phyloP scores from a whole-genome alignment of 2,329 filamentous ascomycete genomes.

The Pseudogymnoascus sp. region DNA sequence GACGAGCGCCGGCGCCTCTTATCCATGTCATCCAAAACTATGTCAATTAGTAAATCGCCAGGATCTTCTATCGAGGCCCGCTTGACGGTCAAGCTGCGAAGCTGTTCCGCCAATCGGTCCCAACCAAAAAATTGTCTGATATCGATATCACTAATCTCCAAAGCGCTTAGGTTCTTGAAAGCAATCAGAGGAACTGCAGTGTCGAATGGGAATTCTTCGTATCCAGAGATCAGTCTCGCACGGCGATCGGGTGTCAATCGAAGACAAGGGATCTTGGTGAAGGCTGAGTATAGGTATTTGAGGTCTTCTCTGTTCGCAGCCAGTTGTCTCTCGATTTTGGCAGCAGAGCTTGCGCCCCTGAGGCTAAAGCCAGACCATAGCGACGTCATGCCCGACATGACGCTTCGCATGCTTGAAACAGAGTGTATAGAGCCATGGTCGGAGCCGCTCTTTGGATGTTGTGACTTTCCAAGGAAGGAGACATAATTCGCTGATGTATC shows the following conservation, averaged over 20 bases:
- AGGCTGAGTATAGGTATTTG: conserved; percentile 95
- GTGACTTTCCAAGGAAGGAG: conserved; percentile 80
- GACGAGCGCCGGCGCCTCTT: conserved; percentile 80
- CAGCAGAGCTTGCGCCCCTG: conserved; percentile 66
- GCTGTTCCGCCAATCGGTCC: conserved; percentile 86
- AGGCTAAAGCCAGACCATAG: conserved; percentile 86
- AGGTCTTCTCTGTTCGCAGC: conserved; percentile 75
- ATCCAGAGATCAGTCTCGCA: conserved; percentile 80
- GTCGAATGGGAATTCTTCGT: conserved; percentile 97
- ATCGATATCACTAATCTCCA: conserved; percentile 93
- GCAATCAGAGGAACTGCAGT: conserved; percentile 92
- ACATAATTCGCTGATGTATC: conserved; percentile 87
- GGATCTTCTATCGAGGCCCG: conserved; percentile 83
- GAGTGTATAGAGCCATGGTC: conserved; percentile 91
- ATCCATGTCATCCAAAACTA: conserved; percentile 94
- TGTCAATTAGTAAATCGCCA: conserved; percentile 79
- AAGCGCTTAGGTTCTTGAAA: conserved; percentile 91
- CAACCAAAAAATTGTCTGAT: conserved; percentile 96
- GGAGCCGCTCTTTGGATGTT: conserved; percentile 68
- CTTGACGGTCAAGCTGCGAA: conserved; percentile 82
- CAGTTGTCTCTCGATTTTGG: conserved; percentile 84
- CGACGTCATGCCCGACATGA: conserved; percentile 93
- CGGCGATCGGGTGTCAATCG: conserved; percentile 87
- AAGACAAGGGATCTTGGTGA: conserved; percentile 94
- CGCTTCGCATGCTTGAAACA: conserved; percentile 90